phyloP scores from a whole-genome alignment of 306 rosid genomes.

The Spatholobus suberectus region DNA sequence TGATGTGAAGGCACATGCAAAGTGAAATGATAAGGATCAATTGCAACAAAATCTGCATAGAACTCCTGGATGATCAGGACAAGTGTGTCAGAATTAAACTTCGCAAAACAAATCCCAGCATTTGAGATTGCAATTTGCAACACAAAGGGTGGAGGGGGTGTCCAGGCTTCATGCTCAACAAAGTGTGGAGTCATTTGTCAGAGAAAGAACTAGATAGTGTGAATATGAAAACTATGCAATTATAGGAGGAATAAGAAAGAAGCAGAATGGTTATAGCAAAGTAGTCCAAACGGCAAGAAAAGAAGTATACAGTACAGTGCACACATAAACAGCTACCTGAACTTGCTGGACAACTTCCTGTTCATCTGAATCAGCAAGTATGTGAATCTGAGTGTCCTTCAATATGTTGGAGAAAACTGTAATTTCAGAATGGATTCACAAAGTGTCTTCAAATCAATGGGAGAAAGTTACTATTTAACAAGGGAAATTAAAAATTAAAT shows the following conservation, averaged over 20 bases:
- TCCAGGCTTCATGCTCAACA: slow-evolving; percentile 32
- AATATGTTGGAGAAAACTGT: slow-evolving; percentile 98
- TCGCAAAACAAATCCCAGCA: slow-evolving; percentile 29
- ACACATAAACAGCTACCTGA: slow-evolving; percentile 62
- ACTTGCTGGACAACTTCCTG: slow-evolving; percentile 96
- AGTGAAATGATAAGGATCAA: slow-evolving; percentile 90
- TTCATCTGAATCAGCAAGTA: slow-evolving; percentile 93
- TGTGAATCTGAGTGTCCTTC: slow-evolving; percentile 93
- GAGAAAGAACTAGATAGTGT: slow-evolving; percentile 8
- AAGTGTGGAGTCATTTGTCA: slow-evolving; percentile 7
- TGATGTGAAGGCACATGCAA: slow-evolving; percentile 78
- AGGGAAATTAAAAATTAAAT: slow-evolving; percentile 39
- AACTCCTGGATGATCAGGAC: slow-evolving; percentile 73
- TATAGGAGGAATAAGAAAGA: neutral
- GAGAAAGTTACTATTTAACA: slow-evolving; percentile 25
- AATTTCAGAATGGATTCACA: slow-evolving; percentile 60
- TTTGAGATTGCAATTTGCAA: slow-evolving; percentile 31
- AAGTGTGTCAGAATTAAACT: slow-evolving; percentile 44
- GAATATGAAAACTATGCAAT: neutral
- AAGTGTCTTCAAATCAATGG: slow-evolving; percentile 55
- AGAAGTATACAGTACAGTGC: neutral
- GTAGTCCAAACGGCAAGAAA: neutral
- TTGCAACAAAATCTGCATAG: slow-evolving; percentile 87
- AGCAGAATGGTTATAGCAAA: slow-evolving; percentile 16
- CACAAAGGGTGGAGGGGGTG: neutral